phyloP scores from a whole-genome alignment of 352 stramenopile species.

The Aphanomyces cochlioides region DNA sequence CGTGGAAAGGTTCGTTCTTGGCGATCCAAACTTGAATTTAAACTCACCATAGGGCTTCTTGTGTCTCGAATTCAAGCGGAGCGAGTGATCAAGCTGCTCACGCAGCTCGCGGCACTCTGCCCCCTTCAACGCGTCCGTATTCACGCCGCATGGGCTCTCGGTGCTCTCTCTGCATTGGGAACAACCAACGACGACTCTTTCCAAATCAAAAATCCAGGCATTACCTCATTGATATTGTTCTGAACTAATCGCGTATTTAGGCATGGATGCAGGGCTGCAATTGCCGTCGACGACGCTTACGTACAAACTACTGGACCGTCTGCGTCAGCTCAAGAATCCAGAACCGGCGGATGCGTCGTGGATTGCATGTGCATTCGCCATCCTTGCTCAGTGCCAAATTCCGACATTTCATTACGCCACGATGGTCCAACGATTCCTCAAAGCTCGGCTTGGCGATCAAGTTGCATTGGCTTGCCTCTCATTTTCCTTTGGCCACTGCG shows the following conservation, averaged over 20 bases:
- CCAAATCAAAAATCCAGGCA: conserved; percentile 25
- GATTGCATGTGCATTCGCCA: conserved; percentile 4
- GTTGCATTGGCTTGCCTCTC: not conserved
- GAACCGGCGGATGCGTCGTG: not conserved
- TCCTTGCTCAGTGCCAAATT: conserved; percentile 14
- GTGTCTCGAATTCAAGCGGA: conserved; percentile 5
- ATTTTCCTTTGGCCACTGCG: conserved; percentile 23
- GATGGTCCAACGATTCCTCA: conserved; percentile 12
- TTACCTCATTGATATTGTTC: not conserved
- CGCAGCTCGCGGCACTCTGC: not conserved
- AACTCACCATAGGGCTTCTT: conserved; percentile 7
- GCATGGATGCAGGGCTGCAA: conserved; percentile 26
- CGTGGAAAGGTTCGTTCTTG: conserved; percentile 23
- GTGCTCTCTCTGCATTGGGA: not conserved
- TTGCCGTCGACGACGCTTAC: conserved; percentile 13
- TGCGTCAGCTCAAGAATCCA: conserved; percentile 24
- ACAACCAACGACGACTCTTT: conserved; percentile 10
- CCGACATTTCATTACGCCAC: conserved; percentile 30
- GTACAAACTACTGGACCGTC: conserved; percentile 27
- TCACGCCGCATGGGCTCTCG: conserved; percentile 22
- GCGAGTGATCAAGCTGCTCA: not conserved
- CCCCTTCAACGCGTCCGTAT: conserved; percentile 26
- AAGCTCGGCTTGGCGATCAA: conserved; percentile 14
- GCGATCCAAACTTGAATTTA: not conserved
- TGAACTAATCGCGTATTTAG: not conserved